phyloP scores from a whole-genome alignment of 352 stramenopile genomes.

The Globisporangium orthogonon region DNA sequence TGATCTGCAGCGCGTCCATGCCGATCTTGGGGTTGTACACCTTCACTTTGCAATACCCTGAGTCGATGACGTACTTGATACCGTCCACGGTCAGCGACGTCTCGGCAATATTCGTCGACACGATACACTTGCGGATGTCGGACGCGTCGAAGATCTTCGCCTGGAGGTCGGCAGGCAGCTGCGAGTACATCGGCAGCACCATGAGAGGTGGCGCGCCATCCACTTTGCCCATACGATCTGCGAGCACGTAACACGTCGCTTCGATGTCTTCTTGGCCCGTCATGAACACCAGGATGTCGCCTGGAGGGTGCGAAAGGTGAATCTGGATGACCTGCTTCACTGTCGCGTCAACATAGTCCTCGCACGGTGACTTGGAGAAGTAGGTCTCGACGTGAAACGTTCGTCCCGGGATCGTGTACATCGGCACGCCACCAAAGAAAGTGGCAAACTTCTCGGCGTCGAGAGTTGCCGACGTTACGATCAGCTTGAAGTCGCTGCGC shows the following conservation, averaged over 20 bases:
- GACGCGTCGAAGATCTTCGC: constrained; percentile 97
- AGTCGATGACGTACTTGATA: constrained; percentile 98
- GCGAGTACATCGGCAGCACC: constrained; percentile 99
- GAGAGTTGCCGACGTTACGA: constrained; percentile 95
- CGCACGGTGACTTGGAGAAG: constrained; percentile 91
- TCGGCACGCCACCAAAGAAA: constrained; percentile 96
- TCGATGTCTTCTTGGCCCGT: constrained; percentile 99
- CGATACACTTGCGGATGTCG: constrained; percentile 94
- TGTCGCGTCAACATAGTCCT: constrained; percentile 98
- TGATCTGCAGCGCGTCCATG: constrained; percentile 97
- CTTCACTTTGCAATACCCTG: constrained; percentile 98
- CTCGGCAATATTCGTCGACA: constrained; percentile 98
- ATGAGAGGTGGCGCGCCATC: constrained; percentile 92
- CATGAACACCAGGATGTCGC: constrained; percentile 99
- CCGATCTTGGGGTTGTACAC: constrained; percentile 99
- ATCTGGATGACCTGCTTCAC: constrained; percentile 98
- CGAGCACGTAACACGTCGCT: constrained; percentile 91
- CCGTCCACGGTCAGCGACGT: constrained; percentile 95
- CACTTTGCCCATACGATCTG: constrained; percentile 93
- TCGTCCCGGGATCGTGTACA: constrained; percentile 95
- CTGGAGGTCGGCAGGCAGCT: constrained; percentile 96
- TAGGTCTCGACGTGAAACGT: constrained; percentile 84
- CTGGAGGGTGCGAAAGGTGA: constrained; percentile 94
- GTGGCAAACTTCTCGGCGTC: constrained; percentile 95
- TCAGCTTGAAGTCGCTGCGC: constrained; percentile 87